These are phyloP conservation scores for Cetradonia linearis DNA, from an alignment of 495 filamentous ascomycete species.

Conservation along the genomic window DNA sequence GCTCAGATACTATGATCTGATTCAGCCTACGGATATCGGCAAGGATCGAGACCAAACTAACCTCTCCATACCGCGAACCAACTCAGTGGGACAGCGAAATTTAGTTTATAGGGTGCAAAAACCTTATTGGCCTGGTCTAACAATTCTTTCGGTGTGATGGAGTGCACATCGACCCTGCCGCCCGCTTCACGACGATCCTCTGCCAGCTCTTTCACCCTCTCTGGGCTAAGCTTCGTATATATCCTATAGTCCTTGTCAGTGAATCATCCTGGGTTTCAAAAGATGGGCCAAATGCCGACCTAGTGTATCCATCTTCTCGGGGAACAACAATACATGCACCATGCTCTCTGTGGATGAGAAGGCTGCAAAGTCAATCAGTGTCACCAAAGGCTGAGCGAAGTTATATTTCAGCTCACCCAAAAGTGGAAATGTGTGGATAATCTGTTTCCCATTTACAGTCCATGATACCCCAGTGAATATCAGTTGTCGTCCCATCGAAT, in stretches of 20 bases:
- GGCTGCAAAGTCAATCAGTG: background rate
- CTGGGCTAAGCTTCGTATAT: background rate
- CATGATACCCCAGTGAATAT: conserved; percentile 36
- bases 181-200: conserved; percentile 8
- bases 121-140: conserved; percentile 30
- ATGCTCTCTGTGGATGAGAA: conserved; percentile 27
- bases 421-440: conserved; percentile 31
- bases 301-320: conserved; percentile 31
- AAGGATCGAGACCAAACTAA: conserved; percentile 4
- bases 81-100: conserved; percentile 29
- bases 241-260: background rate
- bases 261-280: conserved; percentile 23
- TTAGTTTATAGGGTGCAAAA: conserved; percentile 31
- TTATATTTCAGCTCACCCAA: conserved; percentile 25
- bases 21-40: background rate
- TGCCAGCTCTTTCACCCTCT: conserved; percentile 2
- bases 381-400: background rate
- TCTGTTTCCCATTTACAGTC: conserved; percentile 33
- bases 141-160: conserved; percentile 30
- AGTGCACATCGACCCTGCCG: conserved; percentile 24
- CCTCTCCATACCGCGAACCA: conserved; percentile 38
- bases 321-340: conserved; percentile 33
- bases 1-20: conserved; percentile 29
- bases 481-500: conserved; percentile 33
- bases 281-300: conserved; percentile 18